These are phyloP conservation scores for Epichloe gansuensis DNA, from an alignment of 2,329 filamentous ascomycete species.

Conservation along the genomic window DNA sequence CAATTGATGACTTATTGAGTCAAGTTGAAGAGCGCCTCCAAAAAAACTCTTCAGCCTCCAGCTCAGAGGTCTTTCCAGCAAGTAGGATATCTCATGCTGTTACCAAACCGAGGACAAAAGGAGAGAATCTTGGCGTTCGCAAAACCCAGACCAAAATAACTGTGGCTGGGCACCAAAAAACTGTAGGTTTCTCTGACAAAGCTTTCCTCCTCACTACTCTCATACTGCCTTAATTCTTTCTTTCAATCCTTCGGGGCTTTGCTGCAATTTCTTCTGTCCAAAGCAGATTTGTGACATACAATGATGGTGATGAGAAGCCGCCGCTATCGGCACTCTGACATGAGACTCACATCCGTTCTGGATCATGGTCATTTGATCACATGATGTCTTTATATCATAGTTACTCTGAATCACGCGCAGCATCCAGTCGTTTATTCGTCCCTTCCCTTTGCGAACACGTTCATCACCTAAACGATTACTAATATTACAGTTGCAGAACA, in stretches of 20 bases:
- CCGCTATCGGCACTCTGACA: slow-evolving; percentile 25
- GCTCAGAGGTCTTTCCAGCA: background rate
- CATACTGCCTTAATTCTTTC: background rate
- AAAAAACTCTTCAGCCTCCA: background rate
- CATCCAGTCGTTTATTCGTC: background rate
- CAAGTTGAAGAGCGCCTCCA: slow-evolving; percentile 1
- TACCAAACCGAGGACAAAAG: background rate
- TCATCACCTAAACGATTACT: slow-evolving; percentile 3
- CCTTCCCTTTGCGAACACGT: background rate
- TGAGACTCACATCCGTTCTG: slow-evolving; percentile 28
- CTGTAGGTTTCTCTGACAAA: background rate
- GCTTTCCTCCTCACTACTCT: background rate
- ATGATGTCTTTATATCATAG: slow-evolving; percentile 49
- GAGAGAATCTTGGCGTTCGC: background rate
- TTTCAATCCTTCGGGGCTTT: background rate
- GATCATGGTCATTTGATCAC: slow-evolving; percentile 43
- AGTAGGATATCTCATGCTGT: background rate
- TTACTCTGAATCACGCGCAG: slow-evolving; percentile 50
- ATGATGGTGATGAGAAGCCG: slow-evolving; percentile 27
- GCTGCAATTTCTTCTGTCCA: background rate
- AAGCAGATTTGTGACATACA: background rate
- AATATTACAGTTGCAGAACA: slow-evolving; percentile 26
- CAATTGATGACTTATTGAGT: background rate
- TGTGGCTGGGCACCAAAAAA: background rate
- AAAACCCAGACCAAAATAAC: background rate